A percentile compares a stretch with the other conserved stretches of the same genome.
phyloP scores from a whole-genome alignment of 2,329 filamentous ascomycete genomes.

The Bipolaris cookei region DNA sequence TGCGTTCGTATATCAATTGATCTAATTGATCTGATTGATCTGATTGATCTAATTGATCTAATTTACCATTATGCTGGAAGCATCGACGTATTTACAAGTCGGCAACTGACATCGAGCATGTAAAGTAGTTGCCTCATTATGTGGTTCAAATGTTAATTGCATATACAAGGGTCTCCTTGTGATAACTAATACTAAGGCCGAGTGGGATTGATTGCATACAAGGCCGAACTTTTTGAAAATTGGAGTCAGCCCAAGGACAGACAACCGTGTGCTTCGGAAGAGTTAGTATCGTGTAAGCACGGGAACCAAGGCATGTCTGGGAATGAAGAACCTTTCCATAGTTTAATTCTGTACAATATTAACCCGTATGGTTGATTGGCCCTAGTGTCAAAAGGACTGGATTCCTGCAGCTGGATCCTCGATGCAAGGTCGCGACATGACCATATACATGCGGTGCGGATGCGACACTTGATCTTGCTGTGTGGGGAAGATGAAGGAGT shows the following conservation, averaged over 20 bases:
- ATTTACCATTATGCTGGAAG: neutral
- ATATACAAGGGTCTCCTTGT: neutral
- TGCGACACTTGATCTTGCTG: neutral
- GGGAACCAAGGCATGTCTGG: neutral
- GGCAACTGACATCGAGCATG: neutral
- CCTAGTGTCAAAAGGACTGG: neutral
- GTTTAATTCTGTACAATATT: neutral
- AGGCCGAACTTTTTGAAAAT: neutral
- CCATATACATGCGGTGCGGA: neutral
- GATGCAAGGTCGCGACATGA: neutral
- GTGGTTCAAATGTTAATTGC: neutral
- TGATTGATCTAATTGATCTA: neutral
- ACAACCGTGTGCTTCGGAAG: neutral
- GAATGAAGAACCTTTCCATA: neutral
- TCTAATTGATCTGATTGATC: neutral
- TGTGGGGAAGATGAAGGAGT: slow-evolving; percentile 1
- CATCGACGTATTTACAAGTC: neutral
- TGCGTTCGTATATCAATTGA: neutral
- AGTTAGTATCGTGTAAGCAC: neutral
- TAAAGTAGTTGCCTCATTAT: neutral
- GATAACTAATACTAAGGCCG: slow-evolving; percentile 1
- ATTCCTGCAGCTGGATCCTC: neutral
- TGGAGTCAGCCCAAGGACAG: neutral
- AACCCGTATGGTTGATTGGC: neutral
- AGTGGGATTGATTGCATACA: neutral